Conservation (phyloP, 2,329 filamentous ascomycete species). For the Paecilomyces fulvus region DNA sequence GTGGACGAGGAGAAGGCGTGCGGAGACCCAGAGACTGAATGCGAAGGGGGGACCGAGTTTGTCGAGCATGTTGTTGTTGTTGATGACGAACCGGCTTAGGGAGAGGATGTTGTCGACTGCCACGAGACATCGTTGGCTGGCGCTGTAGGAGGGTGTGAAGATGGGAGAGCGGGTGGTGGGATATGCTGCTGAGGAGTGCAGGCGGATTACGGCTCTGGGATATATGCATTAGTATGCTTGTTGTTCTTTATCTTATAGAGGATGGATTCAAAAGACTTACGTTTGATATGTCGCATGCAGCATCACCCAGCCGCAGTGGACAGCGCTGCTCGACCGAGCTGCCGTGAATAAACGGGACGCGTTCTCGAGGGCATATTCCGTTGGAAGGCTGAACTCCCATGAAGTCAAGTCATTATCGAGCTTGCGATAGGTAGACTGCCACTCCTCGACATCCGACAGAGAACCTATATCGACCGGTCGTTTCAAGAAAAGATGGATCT, state of each 20-base stretch:
- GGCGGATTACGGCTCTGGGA: conserved; percentile 66
- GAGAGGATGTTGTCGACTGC: conserved; percentile 77
- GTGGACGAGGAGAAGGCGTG: conserved; percentile 77
- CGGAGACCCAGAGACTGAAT: conserved; percentile 87
- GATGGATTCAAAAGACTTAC: conserved; percentile 31
- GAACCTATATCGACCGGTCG: conserved; percentile 82
- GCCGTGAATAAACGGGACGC: conserved; percentile 67
- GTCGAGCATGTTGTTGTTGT: conserved; percentile 61
- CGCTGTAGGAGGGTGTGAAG: conserved; percentile 81
- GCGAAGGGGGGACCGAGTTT: conserved; percentile 86
- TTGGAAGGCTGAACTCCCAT: conserved; percentile 77
- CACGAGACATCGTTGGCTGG: conserved; percentile 70
- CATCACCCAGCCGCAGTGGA: conserved; percentile 84
- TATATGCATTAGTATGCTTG: not conserved
- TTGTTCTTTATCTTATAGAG: not conserved
- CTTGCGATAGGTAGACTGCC: conserved; percentile 80
- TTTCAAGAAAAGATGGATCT: conserved; percentile 82
- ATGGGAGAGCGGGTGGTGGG: conserved; percentile 81
- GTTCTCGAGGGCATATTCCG: conserved; percentile 65
- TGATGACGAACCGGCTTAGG: conserved; percentile 68
- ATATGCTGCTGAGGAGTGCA: conserved; percentile 88
- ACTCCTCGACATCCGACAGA: conserved; percentile 74
- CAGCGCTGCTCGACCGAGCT: conserved; percentile 54
- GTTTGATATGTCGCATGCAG: conserved; percentile 85
- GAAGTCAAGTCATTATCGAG: conserved; percentile 69